Percentiles rank a stretch among this genome's conserved stretches.
phyloP scores from a whole-genome alignment of 148 eudicot genomes.

The Rhododendron simsii region DNA sequence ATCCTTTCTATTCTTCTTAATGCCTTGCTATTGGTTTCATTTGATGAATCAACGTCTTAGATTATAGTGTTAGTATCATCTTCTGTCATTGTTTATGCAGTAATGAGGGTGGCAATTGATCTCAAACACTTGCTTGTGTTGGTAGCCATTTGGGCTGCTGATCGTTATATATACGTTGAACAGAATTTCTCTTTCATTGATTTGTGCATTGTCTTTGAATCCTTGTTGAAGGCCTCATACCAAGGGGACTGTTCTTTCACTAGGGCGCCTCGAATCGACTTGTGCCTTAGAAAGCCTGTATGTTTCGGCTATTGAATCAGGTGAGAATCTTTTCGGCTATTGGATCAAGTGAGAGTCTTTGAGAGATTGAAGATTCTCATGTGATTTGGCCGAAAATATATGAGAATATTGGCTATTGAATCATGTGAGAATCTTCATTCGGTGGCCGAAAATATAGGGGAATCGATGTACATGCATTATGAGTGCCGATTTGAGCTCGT shows the following conservation, averaged over 20 bases:
- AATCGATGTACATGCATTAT: not conserved
- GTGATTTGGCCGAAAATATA: not conserved
- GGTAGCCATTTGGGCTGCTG: not conserved
- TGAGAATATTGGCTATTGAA: not conserved
- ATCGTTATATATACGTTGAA: not conserved
- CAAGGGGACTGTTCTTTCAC: not conserved
- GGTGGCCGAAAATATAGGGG: not conserved
- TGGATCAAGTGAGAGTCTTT: not conserved
- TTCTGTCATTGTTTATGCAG: not conserved
- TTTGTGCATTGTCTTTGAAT: not conserved
- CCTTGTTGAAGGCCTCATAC: not conserved
- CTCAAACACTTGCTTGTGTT: too few relatives aligned
- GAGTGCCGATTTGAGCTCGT: not conserved
- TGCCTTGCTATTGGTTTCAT: not conserved
- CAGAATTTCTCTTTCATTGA: not conserved
- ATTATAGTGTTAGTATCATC: not conserved
- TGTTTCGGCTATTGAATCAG: too few relatives aligned
- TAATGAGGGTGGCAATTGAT: not conserved
- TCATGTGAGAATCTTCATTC: not conserved
- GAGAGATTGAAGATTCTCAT: not conserved
- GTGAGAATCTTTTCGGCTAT: not conserved
- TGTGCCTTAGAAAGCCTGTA: not conserved
- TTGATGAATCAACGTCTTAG: not conserved
- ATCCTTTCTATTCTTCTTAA: slow-evolving; percentile 10
- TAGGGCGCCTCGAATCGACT: not conserved